Evolutionary conservation across 768 basidiomycete genomes (phyloP), one percentile per base, ranked within the genome.

Genomic region (Russula earlei): DNA sequence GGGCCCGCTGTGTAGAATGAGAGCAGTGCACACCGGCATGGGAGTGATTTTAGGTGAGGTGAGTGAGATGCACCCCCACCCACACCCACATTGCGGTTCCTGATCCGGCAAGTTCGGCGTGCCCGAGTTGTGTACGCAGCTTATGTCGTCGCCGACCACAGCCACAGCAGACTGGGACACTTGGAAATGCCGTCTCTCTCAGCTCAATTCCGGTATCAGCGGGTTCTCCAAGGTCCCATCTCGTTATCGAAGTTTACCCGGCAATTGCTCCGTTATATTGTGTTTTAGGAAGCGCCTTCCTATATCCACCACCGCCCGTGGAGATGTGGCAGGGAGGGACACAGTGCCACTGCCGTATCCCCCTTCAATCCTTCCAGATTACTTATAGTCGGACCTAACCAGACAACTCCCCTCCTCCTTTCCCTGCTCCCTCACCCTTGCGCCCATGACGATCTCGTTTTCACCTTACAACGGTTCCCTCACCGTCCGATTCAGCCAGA

Each of bases 91-190:
- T n/a, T n/a, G n/a, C n/a, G 3, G 14, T 24, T 25, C 24, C 20
- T 55, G 54, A 55, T 55, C 54, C 54, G 54, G 38, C 19, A 14
- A 31, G 22, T 9, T 25, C 54, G 54, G 54, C 20, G 12, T 5
- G 15, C 25, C n/a, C n/a, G n/a, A n/a, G n/a, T n/a, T n/a, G n/a
- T 37, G 20, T 17, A 24, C 15, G 31, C 31, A 11, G 7, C 7
- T 9, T n/a, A n/a, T 34, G 10, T 17, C 7, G 40, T 41, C 19
- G 1, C 17, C 6, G 9, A n/a, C 19, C 40, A 42, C 41, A 42
- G n/a, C 29, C 29, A 29, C 19, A 51, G 41, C 15, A 10, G 22
- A 24, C 12, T 8, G 19, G 20, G 22, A 42, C 9, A 24, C 41
- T 22, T 14, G 22, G 22, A 24, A 22, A 42, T 11, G 22, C 11